Conservation (phyloP, 2,329 filamentous ascomycete species). For the Lachnellula willkommii region DNA sequence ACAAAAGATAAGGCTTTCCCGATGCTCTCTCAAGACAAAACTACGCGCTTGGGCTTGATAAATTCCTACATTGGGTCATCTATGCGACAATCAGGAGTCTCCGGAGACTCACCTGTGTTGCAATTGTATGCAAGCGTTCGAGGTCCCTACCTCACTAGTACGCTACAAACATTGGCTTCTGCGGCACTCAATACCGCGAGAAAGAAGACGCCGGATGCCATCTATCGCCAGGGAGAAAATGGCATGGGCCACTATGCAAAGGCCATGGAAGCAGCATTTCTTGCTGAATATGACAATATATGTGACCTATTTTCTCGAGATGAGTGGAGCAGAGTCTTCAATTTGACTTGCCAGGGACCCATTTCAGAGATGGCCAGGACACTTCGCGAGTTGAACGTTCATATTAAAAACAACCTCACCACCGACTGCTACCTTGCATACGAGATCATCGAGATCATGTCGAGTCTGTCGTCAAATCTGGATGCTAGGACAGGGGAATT, state of each 20-base stretch:
- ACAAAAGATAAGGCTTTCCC: slow-evolving; percentile 88
- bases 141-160: slow-evolving; percentile 77
- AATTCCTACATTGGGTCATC: slow-evolving; percentile 69
- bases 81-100: slow-evolving; percentile 40
- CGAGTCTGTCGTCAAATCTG: slow-evolving; percentile 69
- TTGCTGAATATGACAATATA: slow-evolving; percentile 87
- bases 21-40: slow-evolving; percentile 67
- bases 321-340: slow-evolving; percentile 76
- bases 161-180: slow-evolving; percentile 78
- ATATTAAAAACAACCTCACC: slow-evolving; percentile 78
- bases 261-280: slow-evolving; percentile 79
- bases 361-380: slow-evolving; percentile 81
- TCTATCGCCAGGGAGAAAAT: slow-evolving; percentile 84
- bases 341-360: slow-evolving; percentile 70
- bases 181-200: slow-evolving; percentile 80
- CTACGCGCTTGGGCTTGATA: slow-evolving; percentile 71
- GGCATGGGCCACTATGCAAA: slow-evolving; percentile 86
- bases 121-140: slow-evolving; percentile 82
- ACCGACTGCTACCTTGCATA: slow-evolving; percentile 95
- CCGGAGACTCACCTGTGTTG: slow-evolving; percentile 64
- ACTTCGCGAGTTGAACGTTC: slow-evolving; percentile 78
- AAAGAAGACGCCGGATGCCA: slow-evolving; percentile 70
- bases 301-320: slow-evolving; percentile 79
- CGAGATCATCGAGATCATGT: slow-evolving; percentile 88
- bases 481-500: slow-evolving; percentile 81